Conservation (phyloP, 768 basidiomycete genomes). For the Rhizopogon vesiculosus region DNA sequence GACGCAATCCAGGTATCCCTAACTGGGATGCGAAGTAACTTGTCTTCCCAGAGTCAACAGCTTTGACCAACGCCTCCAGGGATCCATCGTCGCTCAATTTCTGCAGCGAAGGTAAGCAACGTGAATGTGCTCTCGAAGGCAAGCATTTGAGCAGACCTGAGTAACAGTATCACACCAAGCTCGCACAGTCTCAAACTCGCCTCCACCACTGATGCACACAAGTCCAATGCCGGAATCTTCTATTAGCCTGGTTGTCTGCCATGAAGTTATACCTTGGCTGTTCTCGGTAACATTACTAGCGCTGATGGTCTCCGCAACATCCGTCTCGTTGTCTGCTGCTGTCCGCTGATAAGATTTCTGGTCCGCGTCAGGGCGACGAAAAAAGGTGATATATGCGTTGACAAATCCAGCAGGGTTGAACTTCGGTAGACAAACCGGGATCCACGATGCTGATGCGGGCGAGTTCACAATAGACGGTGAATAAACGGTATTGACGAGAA, state of each 20-base stretch:
- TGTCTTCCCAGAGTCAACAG: slow-evolving; percentile 45
- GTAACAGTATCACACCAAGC: slow-evolving; percentile 68
- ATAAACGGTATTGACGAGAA: slow-evolving; percentile 86
- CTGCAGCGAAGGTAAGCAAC: slow-evolving; percentile 30
- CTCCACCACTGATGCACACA: slow-evolving; percentile 75
- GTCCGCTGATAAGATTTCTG: background rate
- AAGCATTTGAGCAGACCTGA: slow-evolving; percentile 36
- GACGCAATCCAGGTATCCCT: slow-evolving; percentile 85
- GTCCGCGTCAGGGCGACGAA: slow-evolving; percentile 36
- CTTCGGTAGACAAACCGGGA: slow-evolving; percentile 94
- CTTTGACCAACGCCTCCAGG: slow-evolving; percentile 43
- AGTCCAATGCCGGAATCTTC: slow-evolving; percentile 49
- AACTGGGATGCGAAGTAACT: slow-evolving; percentile 70
- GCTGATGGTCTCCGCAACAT: background rate
- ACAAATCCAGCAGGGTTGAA: slow-evolving; percentile 88
- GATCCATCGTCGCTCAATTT: slow-evolving; percentile 61
- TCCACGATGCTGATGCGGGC: slow-evolving; percentile 82
- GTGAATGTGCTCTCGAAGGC: background rate
- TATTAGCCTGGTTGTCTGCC: background rate
- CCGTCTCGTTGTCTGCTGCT: slow-evolving; percentile 4
- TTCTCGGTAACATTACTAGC: slow-evolving; percentile 2
- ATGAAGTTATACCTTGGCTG: slow-evolving; percentile 13
- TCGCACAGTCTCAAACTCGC: slow-evolving; percentile 82
- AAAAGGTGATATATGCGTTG: slow-evolving; percentile 82
- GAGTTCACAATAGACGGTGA: slow-evolving; percentile 76